Evolutionary conservation across 129 eudicot species (phyloP), one percentile per base, ranked within the genome.

Genomic region (Tagetes patula): DNA sequence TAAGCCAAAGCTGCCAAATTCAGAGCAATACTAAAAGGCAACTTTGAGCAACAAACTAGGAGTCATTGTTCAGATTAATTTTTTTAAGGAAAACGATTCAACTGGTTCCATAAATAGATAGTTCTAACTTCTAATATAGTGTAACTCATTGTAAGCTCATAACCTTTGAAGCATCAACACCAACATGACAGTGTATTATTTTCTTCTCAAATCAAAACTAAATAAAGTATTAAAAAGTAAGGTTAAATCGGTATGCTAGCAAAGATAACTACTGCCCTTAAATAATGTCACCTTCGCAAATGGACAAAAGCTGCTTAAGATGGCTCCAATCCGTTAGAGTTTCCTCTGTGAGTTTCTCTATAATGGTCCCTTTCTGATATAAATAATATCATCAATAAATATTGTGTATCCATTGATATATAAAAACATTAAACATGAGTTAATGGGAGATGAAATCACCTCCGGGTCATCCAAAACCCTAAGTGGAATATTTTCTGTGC

Each of bases 301-400:
- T 77, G 41, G 97, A 90, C 14, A 95, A 66, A 73, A 95, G 95
- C 66, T 90, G 92, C 83, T 83, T 95, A 64, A 95, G 92, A 75
- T 95, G 99, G 83, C 78, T 82, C 89, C 89, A 79, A 58, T 88
- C 99, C 77, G 87, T 85, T 77, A 95, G 77, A 46, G 92, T 90
- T 84, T 90, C 99, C 82, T 95, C 99, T 5, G 99, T 88, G 52
- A 95, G 94, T 78, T 85, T 87, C 88, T 95, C 99, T 8, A 95
- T 89, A 43, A 90, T 78, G 8, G 99, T 95, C 73, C 99, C 99
- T 80, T 79, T 95, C 99, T 94, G 66, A 70, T 3, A 70, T 67
- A 65, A 3, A 39, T 76, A 30, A 20, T 52, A 20, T 49, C 6
- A 37, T 50, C 27, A 36, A 42, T 46, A 38, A 63, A 65, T 42